phyloP scores from a whole-genome alignment of 2,329 filamentous ascomycete species.

The Dryadomyces quercivorus region DNA sequence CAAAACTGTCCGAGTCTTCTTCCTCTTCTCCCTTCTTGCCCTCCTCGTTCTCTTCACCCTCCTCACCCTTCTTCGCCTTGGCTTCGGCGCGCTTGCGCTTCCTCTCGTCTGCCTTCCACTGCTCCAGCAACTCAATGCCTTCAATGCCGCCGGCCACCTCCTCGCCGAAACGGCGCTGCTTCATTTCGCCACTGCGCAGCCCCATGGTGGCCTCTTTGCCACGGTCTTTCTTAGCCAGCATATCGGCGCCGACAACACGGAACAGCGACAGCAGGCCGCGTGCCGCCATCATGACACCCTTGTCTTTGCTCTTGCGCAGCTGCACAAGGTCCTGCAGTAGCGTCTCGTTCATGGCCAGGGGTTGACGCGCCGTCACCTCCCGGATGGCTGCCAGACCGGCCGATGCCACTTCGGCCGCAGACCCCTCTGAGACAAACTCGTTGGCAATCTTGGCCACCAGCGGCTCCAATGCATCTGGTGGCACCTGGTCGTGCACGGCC shows the following conservation, averaged over 20 bases:
- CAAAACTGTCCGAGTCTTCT: conserved; percentile 26
- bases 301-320: conserved; percentile 96
- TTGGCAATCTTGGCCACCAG: conserved; percentile 92
- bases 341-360: conserved; percentile 91
- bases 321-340: conserved; percentile 91
- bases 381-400: conserved; percentile 86
- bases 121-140: conserved; percentile 78
- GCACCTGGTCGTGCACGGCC: conserved; percentile 80
- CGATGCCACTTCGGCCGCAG: conserved; percentile 79
- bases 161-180: conserved; percentile 72
- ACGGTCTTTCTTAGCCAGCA: conserved; percentile 79
- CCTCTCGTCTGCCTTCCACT: conserved; percentile 87
- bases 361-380: conserved; percentile 85
- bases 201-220: conserved; percentile 85
- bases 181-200: conserved; percentile 58
- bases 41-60: conserved; percentile 44
- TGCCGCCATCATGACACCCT: conserved; percentile 97
- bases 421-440: conserved; percentile 93
- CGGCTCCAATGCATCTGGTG: conserved; percentile 83
- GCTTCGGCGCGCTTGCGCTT: conserved; percentile 55
- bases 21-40: conserved; percentile 49
- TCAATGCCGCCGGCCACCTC: conserved; percentile 73
- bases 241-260: conserved; percentile 77
- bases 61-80: conserved; percentile 37
- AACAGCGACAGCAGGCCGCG: conserved; percentile 85